Base-by-base conservation (phyloP, 2,329 filamentous ascomycete species). In the Xylariaceae sp. region DNA sequence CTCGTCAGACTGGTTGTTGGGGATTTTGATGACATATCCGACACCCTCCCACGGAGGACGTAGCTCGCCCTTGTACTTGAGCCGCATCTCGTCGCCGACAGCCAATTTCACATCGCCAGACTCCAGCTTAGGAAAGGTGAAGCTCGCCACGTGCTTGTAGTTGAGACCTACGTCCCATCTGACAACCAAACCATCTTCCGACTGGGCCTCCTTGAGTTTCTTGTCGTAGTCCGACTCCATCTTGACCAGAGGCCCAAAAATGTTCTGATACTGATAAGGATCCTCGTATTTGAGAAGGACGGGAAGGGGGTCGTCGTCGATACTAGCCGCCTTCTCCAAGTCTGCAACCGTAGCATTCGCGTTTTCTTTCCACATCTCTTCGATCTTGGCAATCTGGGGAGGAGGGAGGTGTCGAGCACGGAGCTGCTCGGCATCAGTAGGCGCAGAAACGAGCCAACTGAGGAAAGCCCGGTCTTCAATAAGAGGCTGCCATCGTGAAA, bases 161-260 rank as follows among this genome's bases (percentile, higher is more conserved):
- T 99, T 99, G 51, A 99, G 80, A 65, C 92, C 94, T 67, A 90
- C 87, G 71, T 97, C 91, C 94, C 94, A 99, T 57, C 90, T 88
- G 61, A 99, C 92, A 47, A 92, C 84, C 47, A 99, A 78, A n/a
- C 90, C 90, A 75, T 99, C 94, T 76, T 99, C 94, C 1, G 92
- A 96, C 73, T 99, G 94, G 0, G 93, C 92, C 74, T 99, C 94
- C 77, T 99, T 99, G 68, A 99, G 82, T 76, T 99, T 97, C 75
- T 95, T 93, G 75, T 99, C 94, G 72, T 99, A 99, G 75, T 99
- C 94, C 49, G 94, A 96, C 74, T 99, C 94, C 75, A 99, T 99
- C 79, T 97, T 99, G 69, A 99, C 95, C 11, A 99, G 81, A 0
- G 94, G 94, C 0, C 94, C 94, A 73, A 99, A 99, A 39, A 97